Evolutionary conservation across 164 flowering plant species (phyloP).

Genomic region (Liriodendron chinense): DNA sequence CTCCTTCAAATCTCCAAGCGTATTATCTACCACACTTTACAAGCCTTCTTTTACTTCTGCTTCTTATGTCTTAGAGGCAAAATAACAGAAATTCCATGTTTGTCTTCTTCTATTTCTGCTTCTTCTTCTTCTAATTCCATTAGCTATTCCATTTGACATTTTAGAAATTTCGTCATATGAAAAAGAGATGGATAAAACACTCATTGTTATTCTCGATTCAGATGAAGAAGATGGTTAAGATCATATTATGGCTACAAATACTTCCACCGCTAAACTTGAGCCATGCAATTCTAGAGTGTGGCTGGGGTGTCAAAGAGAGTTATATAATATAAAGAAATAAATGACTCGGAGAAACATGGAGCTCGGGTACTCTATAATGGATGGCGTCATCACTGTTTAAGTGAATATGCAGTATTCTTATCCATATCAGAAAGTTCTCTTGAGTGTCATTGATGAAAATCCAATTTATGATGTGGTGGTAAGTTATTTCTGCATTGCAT

Average conservation of each 20-base stretch:
- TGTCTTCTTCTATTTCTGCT: no score
- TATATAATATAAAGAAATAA: not conserved
- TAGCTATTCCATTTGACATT: not conserved
- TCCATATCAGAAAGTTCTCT: conserved; percentile 22
- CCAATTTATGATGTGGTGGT: conserved; percentile 11
- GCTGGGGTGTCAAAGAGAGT: not conserved
- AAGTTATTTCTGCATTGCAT: conserved; percentile 15
- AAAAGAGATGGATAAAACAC: not conserved
- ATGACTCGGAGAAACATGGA: not conserved
- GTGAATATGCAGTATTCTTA: conserved; percentile 8
- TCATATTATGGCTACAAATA: not conserved
- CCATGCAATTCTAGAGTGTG: not conserved
- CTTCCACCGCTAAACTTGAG: not conserved
- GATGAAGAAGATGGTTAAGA: conserved; percentile 39
- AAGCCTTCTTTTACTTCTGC: no score
- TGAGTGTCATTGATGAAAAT: conserved; percentile 16
- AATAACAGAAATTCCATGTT: not conserved
- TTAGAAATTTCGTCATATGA: not conserved
- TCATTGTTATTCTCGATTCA: conserved; percentile 34
- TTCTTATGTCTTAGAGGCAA: no score
- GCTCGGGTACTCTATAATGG: not conserved
- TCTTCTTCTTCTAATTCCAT: no score
- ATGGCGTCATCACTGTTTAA: not conserved
- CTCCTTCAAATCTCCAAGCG: no score
- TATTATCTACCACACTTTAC: no score